Evolutionary conservation across 2,329 filamentous ascomycete genomes (phyloP), one percentile per base, ranked within the genome.

Genomic region (Fusarium albidum): DNA sequence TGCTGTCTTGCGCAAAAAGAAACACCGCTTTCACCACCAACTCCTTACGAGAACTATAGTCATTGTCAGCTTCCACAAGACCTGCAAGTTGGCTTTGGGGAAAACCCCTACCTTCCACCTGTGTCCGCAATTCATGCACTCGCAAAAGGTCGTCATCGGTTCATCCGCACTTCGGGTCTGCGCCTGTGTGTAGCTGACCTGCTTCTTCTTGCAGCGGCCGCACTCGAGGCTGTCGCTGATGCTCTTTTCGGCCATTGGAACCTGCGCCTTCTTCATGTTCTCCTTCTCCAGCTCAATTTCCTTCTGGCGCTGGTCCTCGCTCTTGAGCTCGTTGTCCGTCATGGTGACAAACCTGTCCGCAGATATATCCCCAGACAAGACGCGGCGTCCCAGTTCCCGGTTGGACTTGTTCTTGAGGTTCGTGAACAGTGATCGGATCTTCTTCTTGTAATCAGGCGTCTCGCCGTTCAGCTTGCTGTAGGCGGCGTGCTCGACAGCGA

Each of bases 191-290:
- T 99, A 99, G 75, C 89, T 92, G 70, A 98, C 95, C 81, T 92
- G 93, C 80, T 90, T 93, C 82, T 96, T 83, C 68, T 90, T 90
- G 77, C 95, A 99, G 75, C 92, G 93, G 69, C 92, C 86, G 77
- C 95, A 99, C 75, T 91, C 88, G 69, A 98, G 82, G 51, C 88
- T 91, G 71, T 90, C 89, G 71, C 88, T 92, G 77, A 97, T 92
- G 71, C 89, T 93, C 82, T 92, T 95, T 76, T 96, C 89, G 14
- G 87, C 90, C 81, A 93, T 90, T 51, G 94, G 91, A 10, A 96
- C 93, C 87, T 98, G 96, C 2, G 95, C 92, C 75, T 94, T 92
- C 79, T 92, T 92, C 90, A 98, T 93, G 75, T 99, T 99, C 76
- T 97, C 92, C 75, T 90, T 86, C 71, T 92, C 83, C 43, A 96